phyloP scores from a whole-genome alignment of 2,329 filamentous ascomycete genomes.

The Phaeosphaeriaceae sp. region DNA sequence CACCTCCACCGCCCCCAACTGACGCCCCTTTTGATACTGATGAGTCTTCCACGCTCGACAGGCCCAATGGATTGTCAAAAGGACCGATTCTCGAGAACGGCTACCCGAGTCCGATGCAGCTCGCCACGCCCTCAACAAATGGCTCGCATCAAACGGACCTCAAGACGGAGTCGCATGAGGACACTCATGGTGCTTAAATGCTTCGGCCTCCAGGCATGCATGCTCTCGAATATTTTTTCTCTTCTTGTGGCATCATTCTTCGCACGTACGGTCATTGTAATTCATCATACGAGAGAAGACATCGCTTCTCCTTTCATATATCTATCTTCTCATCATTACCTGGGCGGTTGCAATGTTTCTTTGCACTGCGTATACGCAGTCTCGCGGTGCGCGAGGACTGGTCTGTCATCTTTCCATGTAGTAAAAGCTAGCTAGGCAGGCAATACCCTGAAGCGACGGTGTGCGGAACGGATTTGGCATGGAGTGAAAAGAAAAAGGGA shows the following conservation, averaged over 20 bases:
- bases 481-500: not conserved
- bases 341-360: not conserved
- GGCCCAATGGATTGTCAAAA: constrained; percentile 9
- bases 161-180: not conserved
- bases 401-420: not conserved
- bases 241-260: not conserved
- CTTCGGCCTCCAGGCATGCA: not conserved
- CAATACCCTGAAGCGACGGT: not conserved
- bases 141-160: constrained; percentile 23
- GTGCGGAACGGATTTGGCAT: not conserved
- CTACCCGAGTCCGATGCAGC: constrained; percentile 49
- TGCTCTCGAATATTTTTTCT: not conserved
- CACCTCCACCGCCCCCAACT: constrained; percentile 48
- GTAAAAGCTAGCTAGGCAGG: not conserved
- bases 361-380: not conserved
- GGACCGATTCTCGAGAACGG: constrained; percentile 12
- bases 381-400: not conserved
- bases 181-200: not conserved
- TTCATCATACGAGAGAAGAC: not conserved
- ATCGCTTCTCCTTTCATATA: not conserved
- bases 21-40: constrained; percentile 37
- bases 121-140: constrained; percentile 54
- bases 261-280: not conserved
- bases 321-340: not conserved
- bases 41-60: constrained; percentile 23